Evolutionary conservation across 2,329 filamentous ascomycete genomes (phyloP).

Genomic region (Colletotrichum tropicale): DNA sequence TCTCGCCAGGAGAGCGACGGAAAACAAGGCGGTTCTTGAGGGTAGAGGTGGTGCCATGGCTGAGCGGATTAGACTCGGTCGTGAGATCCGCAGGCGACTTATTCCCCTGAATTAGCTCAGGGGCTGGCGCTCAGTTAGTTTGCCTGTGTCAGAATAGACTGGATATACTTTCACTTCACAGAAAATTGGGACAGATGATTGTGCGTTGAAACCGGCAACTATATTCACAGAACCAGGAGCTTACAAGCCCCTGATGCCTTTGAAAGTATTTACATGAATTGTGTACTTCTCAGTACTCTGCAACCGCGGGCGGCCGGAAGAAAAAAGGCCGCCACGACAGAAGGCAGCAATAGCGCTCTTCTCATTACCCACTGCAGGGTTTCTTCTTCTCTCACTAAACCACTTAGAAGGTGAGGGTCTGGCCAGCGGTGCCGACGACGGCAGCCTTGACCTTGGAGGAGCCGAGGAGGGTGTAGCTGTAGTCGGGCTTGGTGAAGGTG

Average conservation of each 20-base stretch:
- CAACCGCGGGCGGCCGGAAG: not conserved
- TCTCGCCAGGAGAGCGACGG: not conserved
- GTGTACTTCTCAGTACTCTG: not conserved
- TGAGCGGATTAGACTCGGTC: not conserved
- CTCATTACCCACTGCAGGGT: not conserved
- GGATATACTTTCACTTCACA: not conserved
- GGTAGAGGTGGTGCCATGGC: not conserved
- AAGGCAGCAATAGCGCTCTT: conserved; percentile 2
- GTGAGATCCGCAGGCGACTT: not conserved
- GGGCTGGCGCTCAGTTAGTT: not conserved
- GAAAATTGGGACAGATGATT: not conserved
- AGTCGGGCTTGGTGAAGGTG: conserved; percentile 57
- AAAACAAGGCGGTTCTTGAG: not conserved
- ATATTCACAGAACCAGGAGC: not conserved
- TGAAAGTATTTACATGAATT: conserved; percentile 19
- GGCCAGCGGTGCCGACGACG: conserved; percentile 42
- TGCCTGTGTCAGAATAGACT: not conserved
- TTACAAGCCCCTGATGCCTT: not conserved
- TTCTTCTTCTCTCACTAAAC: not conserved
- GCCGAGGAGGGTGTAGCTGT: conserved; percentile 51
- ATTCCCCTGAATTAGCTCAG: not conserved
- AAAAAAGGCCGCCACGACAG: not conserved
- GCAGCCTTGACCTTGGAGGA: conserved; percentile 48
- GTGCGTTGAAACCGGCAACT: not conserved
- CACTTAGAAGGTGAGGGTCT: conserved; percentile 38